Conservation (phyloP, 345 rosid species). For the Corymbia maculata region DNA sequence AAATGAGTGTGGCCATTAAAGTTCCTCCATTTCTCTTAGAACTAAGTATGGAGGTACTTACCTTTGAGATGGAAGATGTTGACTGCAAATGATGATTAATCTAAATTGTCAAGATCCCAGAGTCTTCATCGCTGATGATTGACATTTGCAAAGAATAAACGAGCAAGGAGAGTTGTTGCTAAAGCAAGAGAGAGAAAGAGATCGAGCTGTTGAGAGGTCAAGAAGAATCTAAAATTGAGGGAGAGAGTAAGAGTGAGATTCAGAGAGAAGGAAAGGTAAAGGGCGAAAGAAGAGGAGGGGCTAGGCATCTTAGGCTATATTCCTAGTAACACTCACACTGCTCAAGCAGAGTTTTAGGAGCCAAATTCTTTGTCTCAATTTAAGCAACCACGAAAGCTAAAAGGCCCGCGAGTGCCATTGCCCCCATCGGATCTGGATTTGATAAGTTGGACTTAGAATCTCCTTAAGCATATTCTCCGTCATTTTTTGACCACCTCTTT, state of each 20-base stretch:
- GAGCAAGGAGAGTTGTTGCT: too few relatives aligned
- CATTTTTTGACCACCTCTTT: background rate
- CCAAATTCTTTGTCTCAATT: background rate
- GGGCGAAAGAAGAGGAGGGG: background rate
- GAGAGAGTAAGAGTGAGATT: background rate
- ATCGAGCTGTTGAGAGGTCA: too few relatives aligned
- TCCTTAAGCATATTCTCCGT: background rate
- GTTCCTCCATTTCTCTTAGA: too few relatives aligned
- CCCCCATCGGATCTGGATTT: background rate
- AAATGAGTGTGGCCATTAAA: too few relatives aligned
- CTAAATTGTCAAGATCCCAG: too few relatives aligned
- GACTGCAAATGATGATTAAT: too few relatives aligned
- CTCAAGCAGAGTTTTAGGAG: background rate
- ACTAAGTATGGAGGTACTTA: too few relatives aligned
- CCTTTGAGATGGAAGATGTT: too few relatives aligned
- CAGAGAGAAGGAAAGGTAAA: background rate
- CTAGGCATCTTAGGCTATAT: background rate
- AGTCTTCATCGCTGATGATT: too few relatives aligned
- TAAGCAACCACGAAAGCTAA: background rate
- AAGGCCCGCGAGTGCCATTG: background rate
- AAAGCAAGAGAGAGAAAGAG: too few relatives aligned
- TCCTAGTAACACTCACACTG: background rate
- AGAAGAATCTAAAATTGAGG: background rate
- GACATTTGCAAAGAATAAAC: too few relatives aligned
- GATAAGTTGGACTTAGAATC: background rate